phyloP scores from a whole-genome alignment of 805 yeast species.

The Saturnispora ahearnii region DNA sequence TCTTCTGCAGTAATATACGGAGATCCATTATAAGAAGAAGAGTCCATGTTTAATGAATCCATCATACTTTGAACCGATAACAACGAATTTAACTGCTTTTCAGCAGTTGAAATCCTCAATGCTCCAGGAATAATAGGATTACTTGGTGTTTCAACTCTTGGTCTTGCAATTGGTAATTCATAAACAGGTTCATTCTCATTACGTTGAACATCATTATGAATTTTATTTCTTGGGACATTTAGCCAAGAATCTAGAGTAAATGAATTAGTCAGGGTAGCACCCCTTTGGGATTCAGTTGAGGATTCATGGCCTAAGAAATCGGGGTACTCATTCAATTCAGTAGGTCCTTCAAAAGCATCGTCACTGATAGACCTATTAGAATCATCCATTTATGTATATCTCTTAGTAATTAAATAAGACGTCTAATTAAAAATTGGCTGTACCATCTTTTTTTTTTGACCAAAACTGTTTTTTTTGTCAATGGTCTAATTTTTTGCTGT shows the following conservation, averaged over 20 bases:
- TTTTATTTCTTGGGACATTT: constrained; percentile 1
- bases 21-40: constrained; percentile 2
- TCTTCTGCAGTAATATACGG: constrained; percentile 5
- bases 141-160: background rate
- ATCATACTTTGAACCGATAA: background rate
- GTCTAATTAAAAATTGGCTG: too few species aligned
- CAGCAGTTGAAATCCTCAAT: background rate
- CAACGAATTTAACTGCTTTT: background rate
- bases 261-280: background rate
- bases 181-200: background rate
- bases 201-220: background rate
- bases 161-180: background rate
- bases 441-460: too few species aligned
- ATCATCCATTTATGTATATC: background rate
- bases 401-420: too few species aligned
- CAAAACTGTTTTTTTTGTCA: too few species aligned
- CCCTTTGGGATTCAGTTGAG: background rate
- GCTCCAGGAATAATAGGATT: background rate
- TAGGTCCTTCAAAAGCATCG: background rate
- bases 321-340: background rate
- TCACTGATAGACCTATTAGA: background rate
- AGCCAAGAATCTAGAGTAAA: constrained; percentile 5
- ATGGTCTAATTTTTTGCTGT: too few species aligned
- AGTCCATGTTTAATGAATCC: background rate
- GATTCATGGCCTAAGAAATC: background rate